Evolutionary conservation across 345 rosid genomes (phyloP), one percentile per base, ranked within the genome.

Genomic region (Boechera stricta): DNA sequence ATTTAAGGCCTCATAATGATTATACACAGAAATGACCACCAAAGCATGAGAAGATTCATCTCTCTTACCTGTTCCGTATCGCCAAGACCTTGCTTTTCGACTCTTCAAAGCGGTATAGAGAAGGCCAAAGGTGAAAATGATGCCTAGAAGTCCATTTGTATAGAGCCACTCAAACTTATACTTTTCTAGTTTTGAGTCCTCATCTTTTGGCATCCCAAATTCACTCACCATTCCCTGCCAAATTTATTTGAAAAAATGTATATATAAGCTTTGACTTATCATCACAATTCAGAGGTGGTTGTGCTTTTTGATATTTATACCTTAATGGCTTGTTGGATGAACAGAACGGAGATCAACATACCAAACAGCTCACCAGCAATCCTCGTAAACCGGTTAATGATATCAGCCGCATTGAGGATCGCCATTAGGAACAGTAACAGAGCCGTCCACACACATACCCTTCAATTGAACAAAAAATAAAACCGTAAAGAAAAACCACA

Each of bases 371-470:
- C 97, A 6, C 94, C 97, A 6, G 96, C 96, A 21, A 91, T 21
- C 69, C 98, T 84, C 2, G 97, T 94, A 59, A 94, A 94, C 68
- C 89, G 84, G 57, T 87, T 91, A 74, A 94, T 89, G 51, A 91
- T 69, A 70, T 76, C 78, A 67, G 91, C 86, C 26, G 87, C 92
- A 38, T 84, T 86, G 73, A 90, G 65, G 28, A 89, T 68, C 13
- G 95, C 93, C 35, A 90, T 86, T 36, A 89, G 76, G 60, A 90
- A 80, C 44, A 94, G 88, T 81, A 90, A 72, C 63, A 91, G 72
- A 54, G 97, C 86, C 66, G 98, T 91, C 97, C 98, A 94, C 6
- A 87, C 90, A 72, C 98, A 91, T 12, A 91, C 91, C 98, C 98
- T 90, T 85, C 55, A 81, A 55, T 21, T 7, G 7, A 60, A 16